Evolutionary conservation across 2,329 filamentous ascomycete genomes (phyloP), one percentile per base, ranked within the genome.

Genomic region (Aspergillus hortae): DNA sequence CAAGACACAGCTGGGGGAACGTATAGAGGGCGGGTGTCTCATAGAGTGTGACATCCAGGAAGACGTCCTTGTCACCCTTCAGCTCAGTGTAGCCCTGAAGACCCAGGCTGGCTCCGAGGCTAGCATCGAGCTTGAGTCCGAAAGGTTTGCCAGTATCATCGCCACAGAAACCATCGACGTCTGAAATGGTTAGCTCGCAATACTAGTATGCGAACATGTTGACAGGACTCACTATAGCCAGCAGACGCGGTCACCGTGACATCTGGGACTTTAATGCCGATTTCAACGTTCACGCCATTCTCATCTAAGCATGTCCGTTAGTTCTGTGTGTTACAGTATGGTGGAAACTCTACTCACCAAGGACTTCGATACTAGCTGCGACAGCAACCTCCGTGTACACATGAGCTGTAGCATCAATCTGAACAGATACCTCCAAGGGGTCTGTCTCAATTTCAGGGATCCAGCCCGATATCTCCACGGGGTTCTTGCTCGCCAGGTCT

Each of bases 301-400:
- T 53, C 51, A n/a, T 53, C 51, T 53, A 11, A 17, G 17, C 15
- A 23, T 10, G 15, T 6, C 17, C 25, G 12, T 38, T 38, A n/a
- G 14, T 7, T 14, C 4, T 38, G 12, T n/a, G 35, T 9, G 4
- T n/a, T 9, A 17, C 12, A 38, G 3, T 6, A n/a, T 38, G 5
- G 12, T n/a, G 14, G 5, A 17, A 12, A 4, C 2, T 38, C 3
- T 23, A n/a, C 23, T 25, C 30, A 53, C 51, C 51, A 5, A 53
- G 25, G 25, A 53, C 25, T 12, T 21, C 44, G 9, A 53, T 17
- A 25, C 51, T 53, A n/a, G 44, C 51, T 7, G 51, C 33, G 2
- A 49, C 17, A 12, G 46, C 51, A 42, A 53, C 38, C 42, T 53
- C 51, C 9, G 46, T 53, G 30, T 53, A 53, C 9, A 53, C 40